Conservation (phyloP, 495 filamentous ascomycete genomes). For the Trichoderma asperelloides region DNA sequence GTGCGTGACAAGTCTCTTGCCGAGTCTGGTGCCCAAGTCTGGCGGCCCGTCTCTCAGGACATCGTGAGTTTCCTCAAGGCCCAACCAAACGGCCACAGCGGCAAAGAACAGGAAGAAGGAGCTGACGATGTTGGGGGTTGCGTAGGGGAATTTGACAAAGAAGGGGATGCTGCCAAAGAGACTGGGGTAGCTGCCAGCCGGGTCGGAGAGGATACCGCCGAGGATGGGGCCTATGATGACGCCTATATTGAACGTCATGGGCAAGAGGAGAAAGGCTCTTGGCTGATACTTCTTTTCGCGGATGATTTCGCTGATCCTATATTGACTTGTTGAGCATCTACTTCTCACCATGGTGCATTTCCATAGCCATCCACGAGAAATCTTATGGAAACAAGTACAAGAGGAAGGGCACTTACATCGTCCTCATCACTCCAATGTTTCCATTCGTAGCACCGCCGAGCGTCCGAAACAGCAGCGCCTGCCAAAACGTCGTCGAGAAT, state of each 20-base stretch:
- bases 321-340: neutral
- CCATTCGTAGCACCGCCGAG: slow-evolving; percentile 74
- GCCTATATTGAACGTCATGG: slow-evolving; percentile 72
- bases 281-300: slow-evolving; percentile 53
- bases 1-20: slow-evolving; percentile 18
- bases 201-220: slow-evolving; percentile 68
- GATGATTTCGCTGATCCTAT: slow-evolving; percentile 65
- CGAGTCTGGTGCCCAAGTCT: slow-evolving; percentile 39
- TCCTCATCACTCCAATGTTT: slow-evolving; percentile 72
- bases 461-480: slow-evolving; percentile 64
- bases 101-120: slow-evolving; percentile 53
- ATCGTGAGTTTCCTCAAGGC: slow-evolving; percentile 61
- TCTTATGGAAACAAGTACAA: neutral
- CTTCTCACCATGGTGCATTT: neutral
- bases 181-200: slow-evolving; percentile 56
- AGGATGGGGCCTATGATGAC: slow-evolving; percentile 68
- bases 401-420: slow-evolving; percentile 44
- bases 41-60: slow-evolving; percentile 29
- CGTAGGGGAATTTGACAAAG: slow-evolving; percentile 62
- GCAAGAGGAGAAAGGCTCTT: slow-evolving; percentile 58
- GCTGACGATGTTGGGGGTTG: slow-evolving; percentile 66
- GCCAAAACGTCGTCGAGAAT: slow-evolving; percentile 61
- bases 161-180: slow-evolving; percentile 62
- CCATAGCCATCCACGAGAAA: neutral
- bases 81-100: slow-evolving; percentile 48